A percentile compares a stretch with the other conserved stretches of the same genome.
Conservation (phyloP, 1,284 basidiomycete species). For the Rugosomyces carneus region DNA sequence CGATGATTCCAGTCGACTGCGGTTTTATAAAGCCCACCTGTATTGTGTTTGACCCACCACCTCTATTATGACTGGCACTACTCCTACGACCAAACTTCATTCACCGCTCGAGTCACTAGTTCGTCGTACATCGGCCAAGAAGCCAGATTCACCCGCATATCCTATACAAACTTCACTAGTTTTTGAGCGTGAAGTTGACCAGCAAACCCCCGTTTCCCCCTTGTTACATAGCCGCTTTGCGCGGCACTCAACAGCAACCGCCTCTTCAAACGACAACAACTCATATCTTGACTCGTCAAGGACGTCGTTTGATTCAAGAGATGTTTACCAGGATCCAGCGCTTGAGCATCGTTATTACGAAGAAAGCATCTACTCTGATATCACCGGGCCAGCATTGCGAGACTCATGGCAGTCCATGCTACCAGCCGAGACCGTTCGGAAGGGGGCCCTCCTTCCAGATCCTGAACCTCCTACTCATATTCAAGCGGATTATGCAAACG, state of each 20-base stretch:
- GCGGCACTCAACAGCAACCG: slow-evolving; percentile 46
- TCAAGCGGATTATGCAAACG: slow-evolving; percentile 2
- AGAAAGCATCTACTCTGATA: slow-evolving; percentile 33
- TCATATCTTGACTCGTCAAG: slow-evolving; percentile 24
- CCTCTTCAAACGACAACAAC: slow-evolving; percentile 33
- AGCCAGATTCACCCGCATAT: slow-evolving; percentile 7
- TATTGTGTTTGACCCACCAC: background rate
- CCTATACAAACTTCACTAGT: slow-evolving; percentile 5
- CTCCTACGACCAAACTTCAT: slow-evolving; percentile 14
- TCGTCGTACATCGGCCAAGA: slow-evolving; percentile 27
- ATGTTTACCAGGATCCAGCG: slow-evolving; percentile 28
- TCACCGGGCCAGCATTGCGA: slow-evolving; percentile 20
- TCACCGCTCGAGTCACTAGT: slow-evolving; percentile 35
- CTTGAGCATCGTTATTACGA: slow-evolving; percentile 27
- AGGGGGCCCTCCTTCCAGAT: slow-evolving; percentile 1
- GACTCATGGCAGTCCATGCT: slow-evolving; percentile 29
- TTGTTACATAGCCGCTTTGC: slow-evolving; percentile 58
- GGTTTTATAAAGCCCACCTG: background rate
- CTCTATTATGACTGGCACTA: slow-evolving; percentile 1
- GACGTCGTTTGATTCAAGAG: slow-evolving; percentile 28
- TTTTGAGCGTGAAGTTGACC: slow-evolving; percentile 11
- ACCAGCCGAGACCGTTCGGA: slow-evolving; percentile 18
- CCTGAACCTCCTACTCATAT: slow-evolving; percentile 1
- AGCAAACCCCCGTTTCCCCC: slow-evolving; percentile 41
- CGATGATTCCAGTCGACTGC: background rate